Conservation (phyloP, 2,329 filamentous ascomycete genomes). For the Paecilomyces niveus region DNA sequence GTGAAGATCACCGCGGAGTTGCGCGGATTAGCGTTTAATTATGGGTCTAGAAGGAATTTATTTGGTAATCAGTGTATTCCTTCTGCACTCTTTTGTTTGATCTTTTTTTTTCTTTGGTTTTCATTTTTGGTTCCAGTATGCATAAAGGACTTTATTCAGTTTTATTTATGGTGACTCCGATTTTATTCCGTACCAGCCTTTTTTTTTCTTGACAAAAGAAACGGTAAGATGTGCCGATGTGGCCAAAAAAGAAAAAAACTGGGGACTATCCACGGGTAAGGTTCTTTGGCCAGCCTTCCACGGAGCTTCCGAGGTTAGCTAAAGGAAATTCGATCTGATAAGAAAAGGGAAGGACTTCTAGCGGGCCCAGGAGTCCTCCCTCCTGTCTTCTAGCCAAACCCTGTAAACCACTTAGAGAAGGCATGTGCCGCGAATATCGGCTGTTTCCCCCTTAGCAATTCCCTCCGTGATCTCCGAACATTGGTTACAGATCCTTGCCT, state of each 20-base stretch:
- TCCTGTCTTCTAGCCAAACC: neutral
- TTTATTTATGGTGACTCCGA: neutral
- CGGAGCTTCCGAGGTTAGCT: neutral
- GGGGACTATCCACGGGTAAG: neutral
- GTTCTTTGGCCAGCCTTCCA: no score
- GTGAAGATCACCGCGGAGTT: neutral
- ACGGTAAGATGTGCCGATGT: neutral
- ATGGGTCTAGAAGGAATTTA: neutral
- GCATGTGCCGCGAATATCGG: neutral
- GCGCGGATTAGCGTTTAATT: neutral
- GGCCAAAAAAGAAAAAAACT: no score
- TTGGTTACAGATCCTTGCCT: neutral
- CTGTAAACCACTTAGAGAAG: neutral
- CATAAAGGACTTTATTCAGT: neutral
- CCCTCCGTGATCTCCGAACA: neutral
- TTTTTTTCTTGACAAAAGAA: no score
- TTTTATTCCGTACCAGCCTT: neutral
- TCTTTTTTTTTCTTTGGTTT: neutral
- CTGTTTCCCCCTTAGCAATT: neutral
- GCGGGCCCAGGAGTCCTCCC: neutral
- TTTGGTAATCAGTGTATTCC: neutral
- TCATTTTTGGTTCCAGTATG: neutral
- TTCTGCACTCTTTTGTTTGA: neutral
- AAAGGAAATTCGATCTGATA: neutral
- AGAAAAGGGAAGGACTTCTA: neutral